These are phyloP conservation scores for Calendula officinalis DNA, from an alignment of 129 eudicot species.

Conservation along the genomic window DNA sequence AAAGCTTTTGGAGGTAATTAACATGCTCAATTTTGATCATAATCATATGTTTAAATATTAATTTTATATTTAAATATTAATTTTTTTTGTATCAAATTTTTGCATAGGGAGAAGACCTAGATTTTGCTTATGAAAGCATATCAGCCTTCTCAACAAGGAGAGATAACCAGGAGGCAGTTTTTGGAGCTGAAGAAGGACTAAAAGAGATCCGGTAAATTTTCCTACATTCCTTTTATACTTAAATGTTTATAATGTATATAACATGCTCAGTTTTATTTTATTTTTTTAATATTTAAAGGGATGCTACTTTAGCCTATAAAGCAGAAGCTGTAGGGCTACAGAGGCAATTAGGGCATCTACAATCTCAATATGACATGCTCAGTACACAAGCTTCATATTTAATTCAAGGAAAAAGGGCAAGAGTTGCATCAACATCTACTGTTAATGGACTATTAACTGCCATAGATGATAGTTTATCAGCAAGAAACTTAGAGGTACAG, in stretches of 20 bases:
- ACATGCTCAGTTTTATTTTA: slow-evolving; percentile 1
- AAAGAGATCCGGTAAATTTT: slow-evolving; percentile 75
- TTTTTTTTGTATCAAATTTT: slow-evolving; percentile 3
- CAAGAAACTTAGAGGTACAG: slow-evolving; percentile 79
- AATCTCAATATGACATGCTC: slow-evolving; percentile 85
- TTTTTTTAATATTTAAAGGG: slow-evolving; percentile 38
- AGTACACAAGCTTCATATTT: slow-evolving; percentile 79
- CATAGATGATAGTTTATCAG: slow-evolving; percentile 83
- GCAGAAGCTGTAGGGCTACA: slow-evolving; percentile 89
- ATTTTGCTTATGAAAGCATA: slow-evolving; percentile 95
- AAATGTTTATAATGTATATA: too few relatives aligned
- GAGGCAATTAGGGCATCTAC: slow-evolving; percentile 84
- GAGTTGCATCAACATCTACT: slow-evolving; percentile 85
- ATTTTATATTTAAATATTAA: background rate
- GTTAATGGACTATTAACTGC: slow-evolving; percentile 71
- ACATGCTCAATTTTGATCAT: slow-evolving; percentile 5
- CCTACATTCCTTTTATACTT: background rate
- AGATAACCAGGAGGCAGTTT: slow-evolving; percentile 96
- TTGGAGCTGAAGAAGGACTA: slow-evolving; percentile 97
- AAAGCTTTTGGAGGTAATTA: slow-evolving; percentile 84
- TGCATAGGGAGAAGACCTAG: slow-evolving; percentile 90
- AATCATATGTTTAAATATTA: background rate
- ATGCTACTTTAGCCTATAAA: slow-evolving; percentile 74
- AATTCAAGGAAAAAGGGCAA: slow-evolving; percentile 92
- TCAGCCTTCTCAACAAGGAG: slow-evolving; percentile 94